Base-by-base conservation (phyloP, 2,329 filamentous ascomycete genomes). In the Ophiognomonia clavigignenti-juglandacearum region DNA sequence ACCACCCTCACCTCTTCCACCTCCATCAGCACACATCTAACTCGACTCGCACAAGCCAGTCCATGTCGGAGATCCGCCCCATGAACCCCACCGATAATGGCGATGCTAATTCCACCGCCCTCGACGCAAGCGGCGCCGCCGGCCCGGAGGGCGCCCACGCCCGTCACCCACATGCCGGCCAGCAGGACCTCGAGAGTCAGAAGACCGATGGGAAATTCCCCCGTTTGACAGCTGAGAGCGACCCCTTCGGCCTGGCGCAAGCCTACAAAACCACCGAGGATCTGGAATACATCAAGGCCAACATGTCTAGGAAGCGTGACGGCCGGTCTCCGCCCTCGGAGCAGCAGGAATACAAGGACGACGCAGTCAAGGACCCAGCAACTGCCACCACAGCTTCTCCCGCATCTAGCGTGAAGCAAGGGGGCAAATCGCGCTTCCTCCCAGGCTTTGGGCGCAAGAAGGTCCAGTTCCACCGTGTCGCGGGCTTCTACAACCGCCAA, bases 401-500 rank as follows among this genome's bases (percentile, higher is more conserved):
- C 5, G 49, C 47, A 14, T 47, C 47, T 4, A 51, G 44, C 9
- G 20, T 46, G 11, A 51, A 29, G 16, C 27, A 49, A 16, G 40
- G 57, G 43, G 24, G 20, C 40, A 32, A 39, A 29, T 32, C 38
- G n/a, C 29, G 40, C 38, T 67, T 65, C 53, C 59, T 64, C 14
- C 61, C 58, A 14, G 43, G 53, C 10, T 56, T 61, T 13, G 59
- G 54, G 59, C 67, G 54, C 65, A 53, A 55, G 3, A 60, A 61
- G n/a, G 40, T 59, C 20, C 61, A 59, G 45, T 62, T 58, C 14
- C 58, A 58, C 6, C 57, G 57, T n/a, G 64, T 97, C 14, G 78
- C 86, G 59, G 78, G 81, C 42, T 97, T 96, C 70, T 97, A 97
- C 73, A 80, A 88, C 63, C 76, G 77, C 24, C 92, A 98, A 63